Evolutionary conservation across 768 basidiomycete genomes (phyloP), one percentile per base, ranked within the genome.

Genomic region (Omphalotus guepiniiformis): DNA sequence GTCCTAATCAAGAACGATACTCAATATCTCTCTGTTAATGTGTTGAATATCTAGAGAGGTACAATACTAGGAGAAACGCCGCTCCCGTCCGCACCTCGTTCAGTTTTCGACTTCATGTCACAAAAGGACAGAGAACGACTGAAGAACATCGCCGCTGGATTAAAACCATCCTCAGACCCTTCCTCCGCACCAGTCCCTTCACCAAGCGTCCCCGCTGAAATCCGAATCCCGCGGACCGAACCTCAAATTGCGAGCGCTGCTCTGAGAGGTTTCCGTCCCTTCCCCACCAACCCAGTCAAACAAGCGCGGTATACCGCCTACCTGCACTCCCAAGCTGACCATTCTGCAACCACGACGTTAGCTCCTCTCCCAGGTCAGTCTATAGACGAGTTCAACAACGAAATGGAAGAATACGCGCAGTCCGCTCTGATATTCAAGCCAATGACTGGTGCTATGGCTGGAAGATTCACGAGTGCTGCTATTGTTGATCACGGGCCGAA

Each of bases 31-130:
- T 49, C 52, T 6, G 66, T 34, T 25, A 37, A 27, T 11, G n/a
- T 35, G 19, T 30, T 32, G 21, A 25, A 25, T 53, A 97, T n/a
- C n/a, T n/a, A n/a, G 93, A 79, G 96, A 42, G 95, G 93, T 22
- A 67, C 75, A 1, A 71, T 87, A 16, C 72, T 98, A 0, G 94
- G 94, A 45, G 96, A 98, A 65, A 79, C 79, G 8, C 81, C 81
- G 9, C 70, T 89, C 9, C 75, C 82, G 11, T 66, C 82, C 3
- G 78, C 76, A 12, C 79, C 88, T 2, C 81, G 82, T 9, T 97
- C 95, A 0, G 80, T 99, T 13, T 97, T 95, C 62, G 94, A 98
- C 37, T 98, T 83, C 61, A 81, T 98, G 62, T 95, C 96, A 0
- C 80, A 86, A 53, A 94, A 93, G 58, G 92, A 95, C 57, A 79